These are phyloP conservation scores for Podila horticola DNA, from an alignment of 192 early-diverging fungal species.

Conservation along the genomic window DNA sequence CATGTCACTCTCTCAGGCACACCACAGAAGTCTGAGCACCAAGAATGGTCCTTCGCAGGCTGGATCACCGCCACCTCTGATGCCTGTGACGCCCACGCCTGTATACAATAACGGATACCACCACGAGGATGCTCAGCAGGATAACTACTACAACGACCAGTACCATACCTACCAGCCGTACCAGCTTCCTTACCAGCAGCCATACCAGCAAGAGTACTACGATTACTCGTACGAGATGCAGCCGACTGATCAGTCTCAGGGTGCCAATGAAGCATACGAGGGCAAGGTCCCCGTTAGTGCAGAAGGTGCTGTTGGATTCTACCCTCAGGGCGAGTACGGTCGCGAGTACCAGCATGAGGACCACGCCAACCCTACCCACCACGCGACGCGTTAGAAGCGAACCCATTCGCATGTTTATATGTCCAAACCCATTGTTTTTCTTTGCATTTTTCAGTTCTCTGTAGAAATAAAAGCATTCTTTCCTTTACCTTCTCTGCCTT, in stretches of 20 bases:
- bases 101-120: not conserved
- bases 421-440: no score
- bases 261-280: not conserved
- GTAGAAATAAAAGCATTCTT: no score
- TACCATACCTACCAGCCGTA: not conserved
- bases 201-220: not conserved
- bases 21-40: no score
- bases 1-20: no score
- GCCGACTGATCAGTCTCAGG: not conserved
- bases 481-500: no score
- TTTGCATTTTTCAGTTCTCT: not conserved
- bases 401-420: not conserved
- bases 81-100: no score
- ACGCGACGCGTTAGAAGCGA: not conserved
- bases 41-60: no score
- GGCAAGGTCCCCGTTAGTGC: no score
- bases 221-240: not conserved
- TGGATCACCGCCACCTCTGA: no score
- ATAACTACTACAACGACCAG: slow-evolving; percentile 1
- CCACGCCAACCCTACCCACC: not conserved
- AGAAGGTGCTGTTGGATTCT: not conserved
- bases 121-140: not conserved
- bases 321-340: not conserved
- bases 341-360: not conserved
- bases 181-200: not conserved